phyloP scores from a whole-genome alignment of 2,329 filamentous ascomycete genomes.

The Cladophialophora immunda region DNA sequence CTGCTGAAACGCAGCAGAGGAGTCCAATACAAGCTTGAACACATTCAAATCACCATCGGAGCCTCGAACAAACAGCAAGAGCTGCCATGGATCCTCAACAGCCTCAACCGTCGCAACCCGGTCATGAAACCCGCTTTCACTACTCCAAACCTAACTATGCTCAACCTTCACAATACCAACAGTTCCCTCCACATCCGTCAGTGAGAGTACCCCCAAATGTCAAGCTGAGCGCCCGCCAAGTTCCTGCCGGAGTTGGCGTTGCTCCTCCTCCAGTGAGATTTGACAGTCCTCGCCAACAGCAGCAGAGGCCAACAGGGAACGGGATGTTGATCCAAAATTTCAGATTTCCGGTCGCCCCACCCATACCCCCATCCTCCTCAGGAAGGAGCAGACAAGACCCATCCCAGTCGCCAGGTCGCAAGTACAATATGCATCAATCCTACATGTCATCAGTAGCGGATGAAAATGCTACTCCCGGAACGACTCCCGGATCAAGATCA shows the following conservation, averaged over 20 bases:
- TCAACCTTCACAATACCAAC: slow-evolving; percentile 36
- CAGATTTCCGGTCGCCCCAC: slow-evolving; percentile 32
- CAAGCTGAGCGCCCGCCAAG: slow-evolving; percentile 34
- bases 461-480: slow-evolving; percentile 32
- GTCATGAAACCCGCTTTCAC: slow-evolving; percentile 30
- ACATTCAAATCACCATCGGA: too few species aligned
- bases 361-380: slow-evolving; percentile 24
- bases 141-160: slow-evolving; percentile 35
- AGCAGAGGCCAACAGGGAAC: slow-evolving; percentile 14
- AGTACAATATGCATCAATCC: slow-evolving; percentile 35
- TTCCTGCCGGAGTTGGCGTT: slow-evolving; percentile 35
- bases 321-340: slow-evolving; percentile 36
- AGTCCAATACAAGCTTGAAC: not conserved
- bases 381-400: slow-evolving; percentile 24
- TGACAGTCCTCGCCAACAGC: slow-evolving; percentile 18
- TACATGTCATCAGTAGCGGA: slow-evolving; percentile 37
- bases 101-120: slow-evolving; percentile 13
- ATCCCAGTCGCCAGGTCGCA: slow-evolving; percentile 26
- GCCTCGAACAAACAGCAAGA: not conserved
- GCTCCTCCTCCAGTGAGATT: slow-evolving; percentile 33
- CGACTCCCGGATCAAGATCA: slow-evolving; percentile 31
- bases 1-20: not conserved
- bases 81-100: slow-evolving; percentile 17
- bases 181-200: slow-evolving; percentile 36
- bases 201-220: slow-evolving; percentile 32